Conservation (phyloP, 208 protist species). For the Leishmania turanica region DNA sequence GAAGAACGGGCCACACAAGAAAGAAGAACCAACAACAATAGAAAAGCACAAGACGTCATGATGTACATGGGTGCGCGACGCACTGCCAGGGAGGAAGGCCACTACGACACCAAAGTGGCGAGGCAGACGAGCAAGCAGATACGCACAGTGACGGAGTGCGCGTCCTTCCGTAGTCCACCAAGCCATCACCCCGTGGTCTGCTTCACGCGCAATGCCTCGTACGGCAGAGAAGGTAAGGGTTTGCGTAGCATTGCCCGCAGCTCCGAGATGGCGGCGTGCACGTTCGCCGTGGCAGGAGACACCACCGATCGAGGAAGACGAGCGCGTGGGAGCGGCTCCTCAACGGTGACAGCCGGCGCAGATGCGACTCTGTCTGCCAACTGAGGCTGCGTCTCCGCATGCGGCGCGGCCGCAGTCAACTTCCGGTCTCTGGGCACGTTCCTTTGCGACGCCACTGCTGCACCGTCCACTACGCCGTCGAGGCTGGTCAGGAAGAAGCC, state of each 20-base stretch:
- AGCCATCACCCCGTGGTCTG: background rate
- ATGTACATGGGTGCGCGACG: background rate
- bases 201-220: slow-evolving; percentile 20
- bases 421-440: background rate
- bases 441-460: background rate
- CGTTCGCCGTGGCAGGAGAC: slow-evolving; percentile 63
- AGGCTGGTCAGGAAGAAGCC: slow-evolving; percentile 47
- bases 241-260: slow-evolving; percentile 75
- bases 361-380: background rate
- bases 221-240: slow-evolving; percentile 78
- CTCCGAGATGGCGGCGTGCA: slow-evolving; percentile 80
- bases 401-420: background rate
- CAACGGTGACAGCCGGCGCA: background rate
- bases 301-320: slow-evolving; percentile 28
- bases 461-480: slow-evolving; percentile 18
- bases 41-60: background rate
- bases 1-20: background rate
- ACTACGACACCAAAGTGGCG: background rate
- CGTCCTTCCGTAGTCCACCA: background rate
- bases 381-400: background rate
- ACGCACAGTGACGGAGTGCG: background rate
- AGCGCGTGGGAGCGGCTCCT: slow-evolving; percentile 5
- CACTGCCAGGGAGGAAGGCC: background rate
- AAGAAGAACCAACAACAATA: background rate
- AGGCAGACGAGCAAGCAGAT: background rate